Conservation (phyloP, 2,329 filamentous ascomycete genomes). For the Penicillium sp. region DNA sequence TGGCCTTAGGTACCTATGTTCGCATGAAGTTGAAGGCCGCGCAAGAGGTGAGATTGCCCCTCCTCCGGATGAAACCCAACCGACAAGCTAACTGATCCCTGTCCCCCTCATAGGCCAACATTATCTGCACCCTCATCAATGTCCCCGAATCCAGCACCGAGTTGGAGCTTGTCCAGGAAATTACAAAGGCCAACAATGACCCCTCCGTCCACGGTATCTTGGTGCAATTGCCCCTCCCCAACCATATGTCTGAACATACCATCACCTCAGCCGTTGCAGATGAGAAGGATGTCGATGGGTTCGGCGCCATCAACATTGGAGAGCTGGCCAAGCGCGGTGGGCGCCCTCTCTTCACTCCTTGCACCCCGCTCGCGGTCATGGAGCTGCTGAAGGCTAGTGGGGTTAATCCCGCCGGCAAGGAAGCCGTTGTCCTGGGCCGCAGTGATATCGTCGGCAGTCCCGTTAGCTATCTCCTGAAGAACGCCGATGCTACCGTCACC, state of each 20-base stretch:
- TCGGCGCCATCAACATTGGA: conserved; percentile 90
- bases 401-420: conserved; percentile 82
- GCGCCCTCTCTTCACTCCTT: conserved; percentile 84
- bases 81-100: conserved; percentile 10
- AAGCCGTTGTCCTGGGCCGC: conserved; percentile 88
- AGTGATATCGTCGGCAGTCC: conserved; percentile 98
- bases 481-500: conserved; percentile 94
- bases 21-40: conserved; percentile 99
- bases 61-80: background rate
- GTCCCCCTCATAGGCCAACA: conserved; percentile 68
- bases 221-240: conserved; percentile 88
- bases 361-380: conserved; percentile 98
- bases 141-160: conserved; percentile 80
- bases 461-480: conserved; percentile 92
- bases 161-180: conserved; percentile 79
- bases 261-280: conserved; percentile 88
- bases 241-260: conserved; percentile 84
- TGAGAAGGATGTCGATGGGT: conserved; percentile 97
- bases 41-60: conserved; percentile 66
- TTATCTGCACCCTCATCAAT: conserved; percentile 82
- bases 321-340: conserved; percentile 96
- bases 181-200: conserved; percentile 83
- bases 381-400: conserved; percentile 81
- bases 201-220: conserved; percentile 84
- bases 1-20: conserved; percentile 80